Conservation (phyloP, 225 moss, liverwort and hornwort genomes). For the Climacium dendroides region DNA sequence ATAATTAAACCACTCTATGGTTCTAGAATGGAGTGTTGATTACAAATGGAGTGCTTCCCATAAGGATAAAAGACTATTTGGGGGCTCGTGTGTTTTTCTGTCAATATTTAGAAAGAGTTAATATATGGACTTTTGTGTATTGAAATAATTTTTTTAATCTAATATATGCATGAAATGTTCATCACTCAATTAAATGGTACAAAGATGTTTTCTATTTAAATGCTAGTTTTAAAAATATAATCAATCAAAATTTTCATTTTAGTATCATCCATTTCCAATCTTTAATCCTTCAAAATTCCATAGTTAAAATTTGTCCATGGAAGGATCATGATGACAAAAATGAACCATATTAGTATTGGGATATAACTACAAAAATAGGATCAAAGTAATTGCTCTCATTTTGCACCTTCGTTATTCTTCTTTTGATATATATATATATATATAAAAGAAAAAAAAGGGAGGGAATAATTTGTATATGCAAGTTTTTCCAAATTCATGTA, state of each 20-base stretch:
- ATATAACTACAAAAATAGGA: not conserved
- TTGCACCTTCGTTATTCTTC: not conserved
- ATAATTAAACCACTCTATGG: too few species aligned
- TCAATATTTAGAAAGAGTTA: not conserved
- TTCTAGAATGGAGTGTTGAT: too few species aligned
- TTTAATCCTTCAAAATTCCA: accelerated
- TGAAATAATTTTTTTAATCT: not conserved
- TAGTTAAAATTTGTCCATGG: not conserved
- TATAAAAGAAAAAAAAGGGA: not conserved
- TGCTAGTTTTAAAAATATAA: not conserved
- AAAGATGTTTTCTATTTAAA: not conserved
- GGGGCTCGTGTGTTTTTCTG: accelerated
- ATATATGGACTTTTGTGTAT: accelerated
- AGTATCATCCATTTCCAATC: accelerated
- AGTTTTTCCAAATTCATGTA: not conserved
- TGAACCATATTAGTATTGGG: accelerated
- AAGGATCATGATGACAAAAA: not conserved
- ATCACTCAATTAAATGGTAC: not conserved
- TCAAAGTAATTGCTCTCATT: not conserved
- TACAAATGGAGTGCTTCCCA: too few species aligned
- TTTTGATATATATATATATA: not conserved
- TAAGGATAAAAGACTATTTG: not conserved
- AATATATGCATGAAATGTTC: not conserved
- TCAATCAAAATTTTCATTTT: not conserved
- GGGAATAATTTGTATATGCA: not conserved